Evolutionary conservation across 345 rosid genomes (phyloP).

Genomic region (Moricandia arvensis): DNA sequence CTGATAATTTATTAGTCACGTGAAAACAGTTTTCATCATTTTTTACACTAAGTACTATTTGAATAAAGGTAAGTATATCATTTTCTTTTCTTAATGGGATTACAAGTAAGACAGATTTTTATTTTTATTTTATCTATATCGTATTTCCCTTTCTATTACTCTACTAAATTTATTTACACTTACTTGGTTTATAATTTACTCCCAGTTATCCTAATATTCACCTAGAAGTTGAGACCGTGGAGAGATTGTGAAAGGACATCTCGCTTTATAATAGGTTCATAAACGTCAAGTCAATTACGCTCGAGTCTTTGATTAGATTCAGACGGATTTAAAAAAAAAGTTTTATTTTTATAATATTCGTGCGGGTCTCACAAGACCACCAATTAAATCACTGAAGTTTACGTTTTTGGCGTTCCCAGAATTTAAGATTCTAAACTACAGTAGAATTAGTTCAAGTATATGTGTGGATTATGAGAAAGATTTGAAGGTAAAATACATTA

Average conservation of each 20-base stretch:
- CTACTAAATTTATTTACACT: no score
- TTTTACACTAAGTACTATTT: no score
- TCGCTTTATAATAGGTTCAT: background rate
- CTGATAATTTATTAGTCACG: no score
- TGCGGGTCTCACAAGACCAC: slow-evolving; percentile 4
- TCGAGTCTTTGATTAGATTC: background rate
- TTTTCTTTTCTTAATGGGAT: no score
- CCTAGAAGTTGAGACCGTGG: background rate
- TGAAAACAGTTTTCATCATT: no score
- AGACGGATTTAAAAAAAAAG: background rate
- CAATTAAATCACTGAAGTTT: background rate
- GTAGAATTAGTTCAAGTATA: background rate
- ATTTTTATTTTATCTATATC: no score
- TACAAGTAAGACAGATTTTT: no score
- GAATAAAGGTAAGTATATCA: no score
- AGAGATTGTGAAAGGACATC: background rate
- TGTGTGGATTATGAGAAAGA: background rate
- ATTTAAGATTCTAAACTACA: background rate
- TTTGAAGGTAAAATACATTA: background rate
- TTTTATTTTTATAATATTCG: background rate
- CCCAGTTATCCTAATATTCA: no score
- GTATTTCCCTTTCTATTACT: no score
- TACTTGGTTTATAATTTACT: no score
- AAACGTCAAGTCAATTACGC: slow-evolving; percentile 11
- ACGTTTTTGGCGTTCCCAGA: background rate